These are phyloP conservation scores for Fraxinus xanthoxyloides DNA, from an alignment of 305 asterid species.

Conservation along the genomic window DNA sequence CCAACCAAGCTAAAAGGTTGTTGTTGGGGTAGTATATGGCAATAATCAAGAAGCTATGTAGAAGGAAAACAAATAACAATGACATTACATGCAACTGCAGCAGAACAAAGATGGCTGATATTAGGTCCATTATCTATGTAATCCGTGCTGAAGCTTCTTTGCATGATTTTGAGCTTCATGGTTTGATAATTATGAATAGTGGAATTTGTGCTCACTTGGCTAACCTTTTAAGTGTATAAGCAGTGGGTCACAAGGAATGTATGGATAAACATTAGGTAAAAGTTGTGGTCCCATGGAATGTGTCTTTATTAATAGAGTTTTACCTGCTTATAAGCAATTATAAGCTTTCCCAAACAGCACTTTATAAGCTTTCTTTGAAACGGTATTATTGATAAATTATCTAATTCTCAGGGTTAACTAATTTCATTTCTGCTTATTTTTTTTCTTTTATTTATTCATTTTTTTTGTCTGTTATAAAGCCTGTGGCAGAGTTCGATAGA, in stretches of 20 bases:
- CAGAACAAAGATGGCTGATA: background rate
- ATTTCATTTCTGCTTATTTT: constrained; percentile 9
- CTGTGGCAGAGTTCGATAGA: constrained; percentile 5
- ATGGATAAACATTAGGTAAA: background rate
- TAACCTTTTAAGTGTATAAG: background rate
- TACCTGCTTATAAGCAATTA: background rate
- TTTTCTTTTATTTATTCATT: background rate
- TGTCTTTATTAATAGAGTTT: background rate
- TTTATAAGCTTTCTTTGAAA: background rate
- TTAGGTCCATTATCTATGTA: background rate
- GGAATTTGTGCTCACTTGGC: background rate
- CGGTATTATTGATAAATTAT: background rate
- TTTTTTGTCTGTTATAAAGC: background rate
- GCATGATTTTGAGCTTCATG: background rate
- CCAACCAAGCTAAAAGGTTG: background rate
- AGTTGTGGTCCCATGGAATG: background rate
- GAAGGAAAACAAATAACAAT: background rate
- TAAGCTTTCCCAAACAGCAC: background rate
- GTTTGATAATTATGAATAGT: background rate
- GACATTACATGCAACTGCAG: background rate
- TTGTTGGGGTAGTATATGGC: background rate
- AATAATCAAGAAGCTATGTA: background rate
- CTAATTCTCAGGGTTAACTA: background rate
- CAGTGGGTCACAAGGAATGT: background rate
- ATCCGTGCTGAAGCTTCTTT: background rate